A percentile compares a stretch with the other conserved stretches of the same genome.
phyloP scores from a whole-genome alignment of 179 eudicot genomes.

The Silene vulgaris region DNA sequence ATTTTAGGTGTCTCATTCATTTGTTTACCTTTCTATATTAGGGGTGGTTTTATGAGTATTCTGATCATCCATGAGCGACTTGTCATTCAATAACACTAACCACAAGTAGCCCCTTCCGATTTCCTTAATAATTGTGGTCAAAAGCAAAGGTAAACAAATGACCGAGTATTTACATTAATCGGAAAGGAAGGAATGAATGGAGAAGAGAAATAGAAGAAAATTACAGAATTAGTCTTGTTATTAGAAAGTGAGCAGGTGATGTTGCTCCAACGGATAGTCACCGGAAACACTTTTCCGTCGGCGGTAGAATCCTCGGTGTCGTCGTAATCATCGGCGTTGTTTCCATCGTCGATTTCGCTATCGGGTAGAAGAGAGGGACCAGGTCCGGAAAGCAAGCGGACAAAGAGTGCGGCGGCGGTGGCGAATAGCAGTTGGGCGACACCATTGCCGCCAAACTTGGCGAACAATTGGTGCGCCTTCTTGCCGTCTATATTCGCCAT shows the following conservation, averaged over 20 bases:
- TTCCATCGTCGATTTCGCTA: conserved; percentile 40
- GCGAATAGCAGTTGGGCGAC: conserved; percentile 65
- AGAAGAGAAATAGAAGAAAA: neutral
- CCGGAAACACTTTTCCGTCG: conserved; percentile 50
- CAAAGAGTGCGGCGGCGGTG: conserved; percentile 64
- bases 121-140: too few species aligned
- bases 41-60: too few species aligned
- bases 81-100: too few species aligned
- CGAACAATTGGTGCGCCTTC: conserved; percentile 28
- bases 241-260: conserved; percentile 65
- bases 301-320: conserved; percentile 32
- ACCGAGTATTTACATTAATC: too few species aligned
- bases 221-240: conserved; percentile 56
- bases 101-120: too few species aligned
- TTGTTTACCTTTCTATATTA: too few species aligned
- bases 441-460: conserved; percentile 46
- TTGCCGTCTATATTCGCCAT: conserved; percentile 42
- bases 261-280: conserved; percentile 70
- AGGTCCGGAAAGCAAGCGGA: conserved; percentile 64
- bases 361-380: conserved; percentile 19
- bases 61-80: too few species aligned
- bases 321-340: conserved; percentile 15
- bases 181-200: neutral
- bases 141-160: too few species aligned
- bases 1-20: too few species aligned